Base-by-base conservation (phyloP, 75 land plant genomes). In the Selaginella tamariscina region DNA sequence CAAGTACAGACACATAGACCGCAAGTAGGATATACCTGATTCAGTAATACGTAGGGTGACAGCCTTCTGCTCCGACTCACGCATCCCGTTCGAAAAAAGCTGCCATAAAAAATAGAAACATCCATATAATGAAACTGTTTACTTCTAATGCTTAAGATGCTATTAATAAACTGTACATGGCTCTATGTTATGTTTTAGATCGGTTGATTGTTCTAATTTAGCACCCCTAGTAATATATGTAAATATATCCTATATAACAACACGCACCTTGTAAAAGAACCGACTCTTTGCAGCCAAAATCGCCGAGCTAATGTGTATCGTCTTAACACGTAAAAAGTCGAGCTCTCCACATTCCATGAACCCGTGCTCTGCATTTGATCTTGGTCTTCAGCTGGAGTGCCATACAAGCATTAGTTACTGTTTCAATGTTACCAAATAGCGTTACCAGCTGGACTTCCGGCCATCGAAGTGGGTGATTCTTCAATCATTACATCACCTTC, bases 81-180 rank as follows among this genome's bases (percentile, higher is more conserved):
- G 72, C 99, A 95, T 95, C 56, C 99, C 99, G 80, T 95, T 95
- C 32, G 99, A 90, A 76, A 95, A 95, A 28, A 95, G 84, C 99
- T 95, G 62, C 64, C 69, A 49, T 8, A 39, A 74, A 18, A 18
- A 32, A 66, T 63, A 60, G 31, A 28, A 32, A 56, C n/a, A n/a
- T n/a, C n/a, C n/a, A n/a, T n/a, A n/a, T n/a, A n/a, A n/a, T n/a
- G n/a, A n/a, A n/a, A n/a, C n/a, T n/a, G n/a, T n/a, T n/a, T n/a
- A n/a, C n/a, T n/a, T n/a, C n/a, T n/a, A n/a, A n/a, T n/a, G n/a
- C n/a, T n/a, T n/a, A n/a, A n/a, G n/a, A n/a, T n/a, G n/a, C n/a
- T n/a, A n/a, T n/a, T n/a, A n/a, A n/a, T n/a, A n/a, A n/a, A n/a
- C n/a, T n/a, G n/a, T n/a, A n/a, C n/a, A n/a, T n/a, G n/a, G n/a